phyloP scores from a whole-genome alignment of 768 basidiomycete genomes.

The Tubosaeta brunneosetosa region DNA sequence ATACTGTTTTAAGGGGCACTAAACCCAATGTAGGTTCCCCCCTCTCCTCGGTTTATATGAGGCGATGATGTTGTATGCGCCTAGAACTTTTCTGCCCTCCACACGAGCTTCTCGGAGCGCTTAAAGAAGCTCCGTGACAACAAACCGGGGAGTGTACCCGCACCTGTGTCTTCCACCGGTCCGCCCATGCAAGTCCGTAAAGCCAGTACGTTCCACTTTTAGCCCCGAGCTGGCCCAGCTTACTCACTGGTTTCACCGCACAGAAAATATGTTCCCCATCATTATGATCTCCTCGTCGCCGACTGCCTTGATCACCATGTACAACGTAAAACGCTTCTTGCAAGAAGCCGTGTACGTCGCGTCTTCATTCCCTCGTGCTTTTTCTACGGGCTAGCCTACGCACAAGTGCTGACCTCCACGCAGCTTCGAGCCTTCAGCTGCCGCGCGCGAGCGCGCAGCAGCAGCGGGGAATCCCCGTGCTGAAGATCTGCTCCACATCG shows the following conservation, averaged over 20 bases:
- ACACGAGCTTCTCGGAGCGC: conserved; percentile 64
- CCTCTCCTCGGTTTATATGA: not conserved
- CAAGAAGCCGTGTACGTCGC: conserved; percentile 74
- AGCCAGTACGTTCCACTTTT: conserved; percentile 47
- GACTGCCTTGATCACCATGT: conserved; percentile 94
- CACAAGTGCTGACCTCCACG: not conserved
- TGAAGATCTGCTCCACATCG: conserved; percentile 85
- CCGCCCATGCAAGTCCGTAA: conserved; percentile 53
- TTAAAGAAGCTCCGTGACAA: conserved; percentile 73
- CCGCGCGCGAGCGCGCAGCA: conserved; percentile 63
- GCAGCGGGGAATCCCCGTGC: conserved; percentile 68
- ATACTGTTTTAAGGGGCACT: conserved; percentile 73
- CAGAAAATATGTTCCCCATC: conserved; percentile 82
- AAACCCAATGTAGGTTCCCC: conserved; percentile 69
- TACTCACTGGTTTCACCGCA: too few relatives aligned
- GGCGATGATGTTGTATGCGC: not conserved
- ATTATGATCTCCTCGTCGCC: conserved; percentile 95
- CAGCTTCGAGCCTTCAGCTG: conserved; percentile 72
- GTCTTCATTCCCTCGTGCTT: not conserved
- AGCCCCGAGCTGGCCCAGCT: not conserved
- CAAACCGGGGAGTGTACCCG: conserved; percentile 44
- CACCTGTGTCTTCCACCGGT: conserved; percentile 36
- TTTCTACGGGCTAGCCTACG: not conserved
- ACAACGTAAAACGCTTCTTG: conserved; percentile 92
- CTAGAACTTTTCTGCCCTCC: conserved; percentile 78